Evolutionary conservation across 495 filamentous ascomycete genomes (phyloP), one percentile per base, ranked within the genome.

Genomic region (Hyaloscypha hepaticicola): DNA sequence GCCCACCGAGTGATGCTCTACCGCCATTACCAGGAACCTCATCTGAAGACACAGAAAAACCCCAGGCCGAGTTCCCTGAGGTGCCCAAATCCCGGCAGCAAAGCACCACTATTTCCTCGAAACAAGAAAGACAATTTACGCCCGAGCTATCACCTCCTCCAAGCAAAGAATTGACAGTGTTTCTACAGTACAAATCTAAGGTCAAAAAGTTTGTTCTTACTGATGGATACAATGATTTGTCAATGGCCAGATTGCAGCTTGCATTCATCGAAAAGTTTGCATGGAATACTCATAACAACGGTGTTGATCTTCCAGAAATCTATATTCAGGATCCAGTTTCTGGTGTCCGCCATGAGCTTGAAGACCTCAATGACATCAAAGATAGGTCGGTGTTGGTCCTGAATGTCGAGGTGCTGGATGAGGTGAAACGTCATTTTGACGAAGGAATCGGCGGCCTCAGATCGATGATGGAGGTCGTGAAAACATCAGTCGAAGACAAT

Each of bases 211-310:
- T 93, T 72, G 85, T 96, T 8, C 84, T 99, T 12, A 77, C 90
- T 2, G 93, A 94, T 70, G 93, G 93, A 5, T 88, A 87, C 63
- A 84, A 87, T 11, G 92, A 90, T 51, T 79, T 99, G 19, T 92
- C 93, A 22, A 87, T 96, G 60, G 91, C 90, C 11, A 84, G 92
- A 12, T 77, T 99, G 61, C 95, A 98, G 72, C 83, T 98, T 33
- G 93, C 94, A n/a, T 99, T 99, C 74, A 99, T 99, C 69, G 96
- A 98, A 67, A 98, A 97, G 70, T 99, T 99, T 70, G 92, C 93
- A 7, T 99, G 96, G 92, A 97, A 95, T 69, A 96, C 93, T 1
- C 94, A 96, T 67, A 90, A 88, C 69, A 94, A 98, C 72, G 95
- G 96, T 25, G 87, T 86, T 14, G 95, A 99, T 70, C 79, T 99